Percentiles rank a stretch among this genome's conserved stretches.
Conservation (phyloP, 257 asterid species). For the Jacaranda mimosifolia region DNA sequence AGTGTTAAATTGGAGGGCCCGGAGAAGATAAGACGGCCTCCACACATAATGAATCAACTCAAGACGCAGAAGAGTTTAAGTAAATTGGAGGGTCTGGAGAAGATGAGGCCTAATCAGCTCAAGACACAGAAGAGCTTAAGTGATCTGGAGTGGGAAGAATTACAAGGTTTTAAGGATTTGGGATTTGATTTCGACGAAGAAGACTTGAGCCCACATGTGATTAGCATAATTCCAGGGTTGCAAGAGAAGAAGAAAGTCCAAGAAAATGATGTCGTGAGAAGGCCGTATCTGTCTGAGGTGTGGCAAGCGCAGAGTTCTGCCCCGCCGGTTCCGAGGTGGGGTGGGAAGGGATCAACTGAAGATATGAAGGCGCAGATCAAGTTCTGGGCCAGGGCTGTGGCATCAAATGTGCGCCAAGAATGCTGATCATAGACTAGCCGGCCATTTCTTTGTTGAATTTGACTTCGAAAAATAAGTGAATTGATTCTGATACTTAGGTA, state of each 20-base stretch:
- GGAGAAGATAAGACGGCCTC: constrained; percentile 32
- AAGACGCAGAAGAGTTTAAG: constrained; percentile 49
- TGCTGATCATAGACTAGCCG: constrained; percentile 20
- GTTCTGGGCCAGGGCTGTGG: constrained; percentile 96
- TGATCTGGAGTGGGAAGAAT: constrained; percentile 40
- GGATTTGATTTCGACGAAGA: constrained; percentile 41
- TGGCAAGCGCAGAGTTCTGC: constrained; percentile 40
- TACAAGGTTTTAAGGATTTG: constrained; percentile 47
- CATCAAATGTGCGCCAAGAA: constrained; percentile 77
- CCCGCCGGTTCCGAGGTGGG: constrained; percentile 46
- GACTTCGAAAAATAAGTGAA: constrained; percentile 20
- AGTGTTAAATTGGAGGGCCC: constrained; percentile 14
- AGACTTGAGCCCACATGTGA: constrained; percentile 16
- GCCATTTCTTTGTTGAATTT: background rate
- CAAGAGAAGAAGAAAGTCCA: constrained; percentile 4
- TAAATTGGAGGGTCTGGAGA: constrained; percentile 34
- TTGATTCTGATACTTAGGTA: constrained; percentile 8
- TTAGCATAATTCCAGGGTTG: constrained; percentile 27
- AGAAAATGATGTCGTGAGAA: constrained; percentile 22
- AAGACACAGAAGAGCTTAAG: constrained; percentile 49
- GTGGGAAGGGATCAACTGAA: constrained; percentile 50
- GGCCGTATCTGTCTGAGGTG: constrained; percentile 25
- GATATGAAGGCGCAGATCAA: constrained; percentile 81
- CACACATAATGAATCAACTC: constrained; percentile 12
- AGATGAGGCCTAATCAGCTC: constrained; percentile 34